Percentiles rank a stretch among this genome's conserved stretches.
Evolutionary conservation across 2,329 filamentous ascomycete species (phyloP).

Genomic region (Phaeomoniella chlamydospora): DNA sequence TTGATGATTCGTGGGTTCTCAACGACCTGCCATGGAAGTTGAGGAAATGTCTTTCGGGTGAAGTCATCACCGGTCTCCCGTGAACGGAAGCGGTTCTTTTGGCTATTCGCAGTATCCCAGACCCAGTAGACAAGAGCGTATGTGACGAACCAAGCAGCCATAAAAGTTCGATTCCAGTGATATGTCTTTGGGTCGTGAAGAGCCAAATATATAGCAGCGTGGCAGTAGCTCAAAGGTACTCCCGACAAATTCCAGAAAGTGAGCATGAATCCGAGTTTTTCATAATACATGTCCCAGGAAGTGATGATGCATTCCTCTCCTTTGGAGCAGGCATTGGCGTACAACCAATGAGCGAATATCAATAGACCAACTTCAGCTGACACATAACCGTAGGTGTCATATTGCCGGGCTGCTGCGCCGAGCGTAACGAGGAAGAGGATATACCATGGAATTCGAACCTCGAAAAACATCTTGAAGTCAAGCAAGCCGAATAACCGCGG

Average conservation of each 20-base stretch:
- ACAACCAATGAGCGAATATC: slow-evolving; percentile 79
- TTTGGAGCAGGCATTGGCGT: slow-evolving; percentile 84
- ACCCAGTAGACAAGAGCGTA: slow-evolving; percentile 81
- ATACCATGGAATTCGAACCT: slow-evolving; percentile 85
- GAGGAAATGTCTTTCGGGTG: slow-evolving; percentile 69
- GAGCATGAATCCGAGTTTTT: slow-evolving; percentile 96
- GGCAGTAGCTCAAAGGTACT: slow-evolving; percentile 82
- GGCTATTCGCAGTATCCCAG: slow-evolving; percentile 83
- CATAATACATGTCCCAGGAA: slow-evolving; percentile 93
- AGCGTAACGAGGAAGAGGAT: slow-evolving; percentile 69
- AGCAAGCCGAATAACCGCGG: slow-evolving; percentile 71
- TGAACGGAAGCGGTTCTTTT: slow-evolving; percentile 85
- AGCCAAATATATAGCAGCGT: slow-evolving; percentile 81
- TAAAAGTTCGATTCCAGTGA: slow-evolving; percentile 55
- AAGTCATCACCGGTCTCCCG: slow-evolving; percentile 40
- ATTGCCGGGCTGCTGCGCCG: slow-evolving; percentile 66
- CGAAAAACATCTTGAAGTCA: slow-evolving; percentile 93
- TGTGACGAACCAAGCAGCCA: slow-evolving; percentile 49
- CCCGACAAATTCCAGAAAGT: slow-evolving; percentile 96
- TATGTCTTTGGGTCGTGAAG: slow-evolving; percentile 69
- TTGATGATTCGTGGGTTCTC: slow-evolving; percentile 67
- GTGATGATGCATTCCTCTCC: slow-evolving; percentile 82
- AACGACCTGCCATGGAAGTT: slow-evolving; percentile 76
- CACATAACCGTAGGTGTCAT: slow-evolving; percentile 73
- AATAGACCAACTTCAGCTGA: slow-evolving; percentile 74